These are phyloP conservation scores for Suillus occidentalis DNA, from an alignment of 768 basidiomycete species.

Conservation along the genomic window DNA sequence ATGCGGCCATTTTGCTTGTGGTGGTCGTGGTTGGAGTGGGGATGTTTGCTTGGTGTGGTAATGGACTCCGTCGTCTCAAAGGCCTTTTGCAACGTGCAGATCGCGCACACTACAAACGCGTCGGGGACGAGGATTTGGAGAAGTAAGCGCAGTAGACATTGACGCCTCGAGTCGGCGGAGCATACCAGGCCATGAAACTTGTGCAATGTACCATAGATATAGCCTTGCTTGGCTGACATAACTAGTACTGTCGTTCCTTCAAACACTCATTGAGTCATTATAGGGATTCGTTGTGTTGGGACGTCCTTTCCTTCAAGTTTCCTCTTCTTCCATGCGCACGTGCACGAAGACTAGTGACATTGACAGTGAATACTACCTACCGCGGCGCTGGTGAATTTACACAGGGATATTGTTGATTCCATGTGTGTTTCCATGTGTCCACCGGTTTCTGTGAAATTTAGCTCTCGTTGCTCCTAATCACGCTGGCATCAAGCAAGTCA, in stretches of 20 bases:
- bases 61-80: conserved; percentile 41
- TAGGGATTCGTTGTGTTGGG: neutral
- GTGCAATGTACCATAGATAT: neutral
- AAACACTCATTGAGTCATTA: too few relatives aligned
- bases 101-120: conserved; percentile 43
- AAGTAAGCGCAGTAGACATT: conserved; percentile 36
- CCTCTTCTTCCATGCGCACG: neutral
- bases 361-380: neutral
- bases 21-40: conserved; percentile 46
- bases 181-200: neutral
- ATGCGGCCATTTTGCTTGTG: conserved; percentile 30
- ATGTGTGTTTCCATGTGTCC: neutral
- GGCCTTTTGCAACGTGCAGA: conserved; percentile 38
- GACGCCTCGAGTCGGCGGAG: neutral
- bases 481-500: too few relatives aligned
- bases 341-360: neutral
- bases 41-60: conserved; percentile 54
- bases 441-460: neutral
- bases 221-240: neutral
- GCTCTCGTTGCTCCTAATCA: neutral
- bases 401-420: neutral
- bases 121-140: conserved; percentile 51
- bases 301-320: neutral
- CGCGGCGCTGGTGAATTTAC: neutral
- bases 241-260: neutral